Conservation (phyloP, 192 early-diverging fungal species). For the Coemansia biformis region DNA sequence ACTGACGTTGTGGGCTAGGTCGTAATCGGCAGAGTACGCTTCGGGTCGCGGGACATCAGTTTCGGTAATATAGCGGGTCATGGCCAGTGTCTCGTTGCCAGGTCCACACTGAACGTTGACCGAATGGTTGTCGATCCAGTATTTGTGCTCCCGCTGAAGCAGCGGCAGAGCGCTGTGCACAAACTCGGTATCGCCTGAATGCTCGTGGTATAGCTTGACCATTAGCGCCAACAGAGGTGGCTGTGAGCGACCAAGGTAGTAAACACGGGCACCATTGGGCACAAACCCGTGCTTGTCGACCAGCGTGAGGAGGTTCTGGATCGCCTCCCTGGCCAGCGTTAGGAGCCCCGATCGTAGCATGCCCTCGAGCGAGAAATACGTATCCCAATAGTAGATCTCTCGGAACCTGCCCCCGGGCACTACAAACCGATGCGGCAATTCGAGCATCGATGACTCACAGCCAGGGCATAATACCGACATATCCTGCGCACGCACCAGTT, state of each 20-base stretch:
- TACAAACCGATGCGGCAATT: conserved; percentile 57
- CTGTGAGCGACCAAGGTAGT: conserved; percentile 70
- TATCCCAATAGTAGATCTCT: conserved; percentile 75
- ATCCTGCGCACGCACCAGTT: conserved; percentile 56
- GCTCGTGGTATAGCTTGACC: conserved; percentile 57
- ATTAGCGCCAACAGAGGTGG: conserved; percentile 68
- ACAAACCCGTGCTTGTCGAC: conserved; percentile 63
- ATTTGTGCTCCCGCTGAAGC: conserved; percentile 58
- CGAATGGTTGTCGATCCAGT: conserved; percentile 55
- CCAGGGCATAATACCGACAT: conserved; percentile 49
- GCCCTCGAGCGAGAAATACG: conserved; percentile 64
- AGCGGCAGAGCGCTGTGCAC: conserved; percentile 50
- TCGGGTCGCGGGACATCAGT: conserved; percentile 61
- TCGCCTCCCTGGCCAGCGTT: conserved; percentile 50
- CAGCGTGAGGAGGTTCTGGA: conserved; percentile 58
- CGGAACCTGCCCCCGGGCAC: conserved; percentile 70
- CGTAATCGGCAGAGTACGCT: conserved; percentile 57
- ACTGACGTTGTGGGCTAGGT: conserved; percentile 48
- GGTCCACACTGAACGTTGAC: conserved; percentile 24
- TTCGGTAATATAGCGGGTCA: conserved; percentile 56
- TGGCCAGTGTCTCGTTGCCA: neutral
- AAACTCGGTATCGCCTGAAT: conserved; percentile 49
- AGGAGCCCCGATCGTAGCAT: conserved; percentile 53
- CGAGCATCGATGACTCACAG: conserved; percentile 55
- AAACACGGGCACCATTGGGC: conserved; percentile 70